Conservation (phyloP, 2,329 filamentous ascomycete species). For the Fusarium verrucosum region DNA sequence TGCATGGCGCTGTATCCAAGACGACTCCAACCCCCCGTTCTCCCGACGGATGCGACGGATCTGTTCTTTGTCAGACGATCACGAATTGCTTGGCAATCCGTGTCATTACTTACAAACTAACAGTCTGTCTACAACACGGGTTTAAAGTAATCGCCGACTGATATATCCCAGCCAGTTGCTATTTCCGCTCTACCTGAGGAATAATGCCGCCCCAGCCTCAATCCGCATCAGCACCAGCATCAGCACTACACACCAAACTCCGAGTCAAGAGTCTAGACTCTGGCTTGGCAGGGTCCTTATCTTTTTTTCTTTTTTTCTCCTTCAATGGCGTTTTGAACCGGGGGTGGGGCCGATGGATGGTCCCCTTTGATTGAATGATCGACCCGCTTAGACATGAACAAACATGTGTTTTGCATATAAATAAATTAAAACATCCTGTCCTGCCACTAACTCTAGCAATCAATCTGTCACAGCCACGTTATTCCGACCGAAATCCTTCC, state of each 20-base stretch:
- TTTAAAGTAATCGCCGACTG: constrained; percentile 18
- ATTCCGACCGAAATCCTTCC: neutral
- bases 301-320: constrained; percentile 1
- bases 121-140: neutral
- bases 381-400: constrained; percentile 22
- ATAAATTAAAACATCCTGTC: neutral
- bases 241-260: no score
- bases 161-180: neutral
- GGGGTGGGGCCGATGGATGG: constrained; percentile 15
- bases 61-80: constrained; percentile 31
- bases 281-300: constrained; percentile 33
- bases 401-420: constrained; percentile 13
- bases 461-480: neutral
- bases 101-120: constrained; percentile 5
- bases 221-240: neutral
- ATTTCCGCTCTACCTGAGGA: constrained; percentile 9
- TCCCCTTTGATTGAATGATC: constrained; percentile 9
- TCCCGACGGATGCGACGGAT: constrained; percentile 23
- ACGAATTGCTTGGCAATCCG: constrained; percentile 13
- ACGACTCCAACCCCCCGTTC: neutral
- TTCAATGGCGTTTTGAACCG: constrained; percentile 12
- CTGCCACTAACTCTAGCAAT: neutral
- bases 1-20: constrained; percentile 3
- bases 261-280: constrained; percentile 28
- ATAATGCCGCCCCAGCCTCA: neutral